A percentile compares a stretch with the other conserved stretches of the same genome.
Evolutionary conservation across 805 yeast species (phyloP).

Genomic region (Suhomyces prunicola): DNA sequence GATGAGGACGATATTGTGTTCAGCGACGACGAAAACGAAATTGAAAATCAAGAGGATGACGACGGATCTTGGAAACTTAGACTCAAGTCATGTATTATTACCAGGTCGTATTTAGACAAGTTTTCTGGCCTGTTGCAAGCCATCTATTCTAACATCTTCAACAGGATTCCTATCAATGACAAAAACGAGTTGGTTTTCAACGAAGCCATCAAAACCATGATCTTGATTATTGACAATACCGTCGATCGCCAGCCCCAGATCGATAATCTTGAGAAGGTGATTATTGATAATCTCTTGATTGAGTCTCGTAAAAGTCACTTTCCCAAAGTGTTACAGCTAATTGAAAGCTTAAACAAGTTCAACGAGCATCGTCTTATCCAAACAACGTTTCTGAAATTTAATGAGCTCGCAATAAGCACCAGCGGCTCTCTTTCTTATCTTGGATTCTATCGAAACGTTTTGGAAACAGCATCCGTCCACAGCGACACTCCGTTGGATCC

Average conservation of each 20-base stretch:
- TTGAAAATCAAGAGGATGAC: constrained; percentile 43
- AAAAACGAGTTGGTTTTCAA: constrained; percentile 48
- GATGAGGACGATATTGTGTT: constrained; percentile 16
- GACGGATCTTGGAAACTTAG: constrained; percentile 62
- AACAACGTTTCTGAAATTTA: constrained; percentile 15
- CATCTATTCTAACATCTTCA: constrained; percentile 30
- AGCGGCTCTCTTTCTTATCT: constrained; percentile 25
- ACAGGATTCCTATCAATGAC: constrained; percentile 34
- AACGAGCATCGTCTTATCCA: constrained; percentile 14
- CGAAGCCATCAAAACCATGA: constrained; percentile 46
- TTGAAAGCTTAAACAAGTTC: constrained; percentile 26
- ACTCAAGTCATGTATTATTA: constrained; percentile 45
- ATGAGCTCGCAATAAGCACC: constrained; percentile 16
- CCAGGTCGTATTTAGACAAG: constrained; percentile 34
- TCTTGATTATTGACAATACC: constrained; percentile 34
- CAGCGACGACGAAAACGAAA: constrained; percentile 47
- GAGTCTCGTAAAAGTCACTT: constrained; percentile 18
- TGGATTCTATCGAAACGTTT: constrained; percentile 23
- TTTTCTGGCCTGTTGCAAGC: constrained; percentile 36
- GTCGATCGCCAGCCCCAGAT: constrained; percentile 2
- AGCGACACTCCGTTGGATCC: constrained; percentile 13
- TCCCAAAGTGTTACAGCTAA: constrained; percentile 21
- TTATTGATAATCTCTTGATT: constrained; percentile 22
- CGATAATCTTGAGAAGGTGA: constrained; percentile 20
- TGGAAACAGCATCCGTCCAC: constrained; percentile 14